Conservation (phyloP, 768 basidiomycete species). For the Leccinellum luteum region DNA sequence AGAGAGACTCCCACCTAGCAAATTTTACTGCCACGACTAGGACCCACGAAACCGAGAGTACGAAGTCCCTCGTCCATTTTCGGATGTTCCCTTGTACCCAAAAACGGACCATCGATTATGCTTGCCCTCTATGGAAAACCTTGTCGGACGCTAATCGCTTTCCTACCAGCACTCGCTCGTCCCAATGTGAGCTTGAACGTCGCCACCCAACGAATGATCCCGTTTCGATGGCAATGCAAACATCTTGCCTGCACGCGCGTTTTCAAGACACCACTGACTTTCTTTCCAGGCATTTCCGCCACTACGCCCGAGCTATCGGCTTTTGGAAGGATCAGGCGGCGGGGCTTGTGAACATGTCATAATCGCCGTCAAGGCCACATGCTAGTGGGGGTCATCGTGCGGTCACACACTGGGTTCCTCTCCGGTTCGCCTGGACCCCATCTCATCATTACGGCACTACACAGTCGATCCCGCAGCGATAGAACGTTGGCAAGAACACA, state of each 20-base stretch:
- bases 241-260: background rate
- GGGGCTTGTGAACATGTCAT: conserved; percentile 3
- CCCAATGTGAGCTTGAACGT: background rate
- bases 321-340: background rate
- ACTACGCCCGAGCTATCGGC: background rate
- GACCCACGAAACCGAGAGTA: conserved; percentile 11
- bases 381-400: background rate
- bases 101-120: conserved; percentile 9
- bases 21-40: background rate
- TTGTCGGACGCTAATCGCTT: conserved; percentile 1
- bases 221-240: background rate
- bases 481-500: background rate
- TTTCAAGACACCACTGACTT: background rate
- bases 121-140: conserved; percentile 3
- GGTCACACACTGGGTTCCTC: background rate
- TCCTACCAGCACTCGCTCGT: background rate
- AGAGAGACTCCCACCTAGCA: background rate
- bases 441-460: background rate
- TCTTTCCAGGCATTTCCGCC: background rate
- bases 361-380: background rate
- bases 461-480: background rate
- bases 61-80: conserved; percentile 4
- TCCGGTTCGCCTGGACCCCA: no score
- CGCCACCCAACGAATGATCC: background rate
- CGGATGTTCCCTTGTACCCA: conserved; percentile 15